Conservation (phyloP, 192 early-diverging fungal genomes). For the Pecoramyces ruminantium region DNA sequence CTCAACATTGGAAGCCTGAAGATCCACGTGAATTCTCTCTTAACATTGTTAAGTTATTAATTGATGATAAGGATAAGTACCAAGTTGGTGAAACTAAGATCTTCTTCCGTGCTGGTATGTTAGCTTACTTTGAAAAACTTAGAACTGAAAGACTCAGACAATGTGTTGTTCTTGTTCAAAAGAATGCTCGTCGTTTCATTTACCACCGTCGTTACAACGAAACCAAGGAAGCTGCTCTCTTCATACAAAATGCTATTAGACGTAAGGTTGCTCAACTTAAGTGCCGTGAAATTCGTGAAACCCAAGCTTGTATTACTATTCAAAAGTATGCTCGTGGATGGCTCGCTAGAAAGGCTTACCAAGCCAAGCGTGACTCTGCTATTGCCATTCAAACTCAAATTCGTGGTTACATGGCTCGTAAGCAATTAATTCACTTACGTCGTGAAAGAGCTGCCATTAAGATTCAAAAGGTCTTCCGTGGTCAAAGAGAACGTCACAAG, state of each 20-base stretch:
- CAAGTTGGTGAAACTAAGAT: conserved; percentile 90
- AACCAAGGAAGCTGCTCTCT: conserved; percentile 6
- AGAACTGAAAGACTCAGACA: conserved; percentile 64
- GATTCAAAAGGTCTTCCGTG: conserved; percentile 61
- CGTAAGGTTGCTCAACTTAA: too few species aligned
- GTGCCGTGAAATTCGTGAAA: too few species aligned
- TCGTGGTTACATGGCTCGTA: conserved; percentile 49
- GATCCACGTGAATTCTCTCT: conserved; percentile 17
- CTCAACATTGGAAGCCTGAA: conserved; percentile 32
- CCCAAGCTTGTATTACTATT: too few species aligned
- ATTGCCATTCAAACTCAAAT: not conserved
- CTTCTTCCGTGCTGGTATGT: conserved; percentile 95
- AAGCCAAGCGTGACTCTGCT: too few species aligned
- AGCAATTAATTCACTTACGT: conserved; percentile 33
- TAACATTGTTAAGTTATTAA: conserved; percentile 33
- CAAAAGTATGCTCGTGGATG: too few species aligned
- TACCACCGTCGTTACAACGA: conserved; percentile 39
- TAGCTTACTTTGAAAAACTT: conserved; percentile 74
- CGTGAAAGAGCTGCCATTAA: conserved; percentile 47
- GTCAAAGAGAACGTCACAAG: conserved; percentile 16
- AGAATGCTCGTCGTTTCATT: conserved; percentile 59
- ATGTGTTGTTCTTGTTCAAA: conserved; percentile 74
- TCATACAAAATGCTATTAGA: not conserved
- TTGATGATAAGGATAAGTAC: conserved; percentile 70
- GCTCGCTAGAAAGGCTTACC: too few species aligned